Evolutionary conservation across 1,139 yeast genomes (phyloP), one percentile per base, ranked within the genome.

Genomic region (Pichia sp.): DNA sequence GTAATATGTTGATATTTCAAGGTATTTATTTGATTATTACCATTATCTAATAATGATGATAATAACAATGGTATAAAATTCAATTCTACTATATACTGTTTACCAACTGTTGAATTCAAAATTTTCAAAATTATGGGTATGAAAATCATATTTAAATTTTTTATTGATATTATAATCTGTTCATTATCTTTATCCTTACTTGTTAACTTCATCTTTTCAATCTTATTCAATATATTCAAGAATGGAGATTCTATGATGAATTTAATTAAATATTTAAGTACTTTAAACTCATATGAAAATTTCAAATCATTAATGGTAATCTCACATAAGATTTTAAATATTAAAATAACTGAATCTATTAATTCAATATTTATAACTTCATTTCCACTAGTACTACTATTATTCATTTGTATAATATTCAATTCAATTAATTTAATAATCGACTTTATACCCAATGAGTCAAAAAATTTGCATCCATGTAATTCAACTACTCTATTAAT

Each of bases 371-470:
- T 33, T 19, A 25, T 8, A 29, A 28, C 13, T 11, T 39, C 38
- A 3, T 14, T n/a, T 3, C 10, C 38, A 16, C 11, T 6, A 16
- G 2, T 16, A 34, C n/a, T 52, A 16, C 13, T 44, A 13, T 44
- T 18, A 13, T 46, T 52, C 6, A 51, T 16, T 6, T 31, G 18
- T 10, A 48, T 14, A 6, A 50, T 42, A 16, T 41, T 28, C 2
- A 52, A 46, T 59, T 86, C 95, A 2, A 88, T 80, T 14, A 89
- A 73, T 2, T 93, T 79, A 1, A 88, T 81, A 7, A 93, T 62
- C 1, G 95, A 83, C 53, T 90, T 81, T 1, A 87, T 73, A 5
- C 87, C 76, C 0, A 95, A 89, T 36, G 79, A 73, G 2, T 85
- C 78, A 14, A 90, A 65, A 56, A 77, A 76, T 30, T 74, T 72